A percentile compares a stretch with the other conserved stretches of the same genome.
phyloP scores from a whole-genome alignment of 2,329 filamentous ascomycete genomes.

The Lasiodiplodia citricola region DNA sequence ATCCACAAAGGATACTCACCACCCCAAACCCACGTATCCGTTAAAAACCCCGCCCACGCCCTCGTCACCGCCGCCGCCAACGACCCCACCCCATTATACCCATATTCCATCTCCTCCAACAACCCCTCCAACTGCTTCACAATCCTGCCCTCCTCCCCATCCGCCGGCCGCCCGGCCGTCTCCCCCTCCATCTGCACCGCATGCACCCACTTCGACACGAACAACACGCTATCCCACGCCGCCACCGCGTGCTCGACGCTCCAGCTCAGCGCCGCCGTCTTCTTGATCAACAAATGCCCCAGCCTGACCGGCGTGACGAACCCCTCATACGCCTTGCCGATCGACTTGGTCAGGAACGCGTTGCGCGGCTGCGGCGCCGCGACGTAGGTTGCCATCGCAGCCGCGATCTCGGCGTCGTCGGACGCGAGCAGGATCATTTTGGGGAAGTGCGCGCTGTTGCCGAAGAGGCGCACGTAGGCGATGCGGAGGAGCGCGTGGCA shows the following conservation, averaged over 20 bases:
- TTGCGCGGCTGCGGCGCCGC: conserved; percentile 34
- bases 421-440: conserved; percentile 36
- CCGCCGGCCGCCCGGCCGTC: conserved; percentile 25
- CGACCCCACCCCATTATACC: conserved; percentile 28
- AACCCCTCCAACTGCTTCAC: conserved; percentile 34
- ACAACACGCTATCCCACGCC: conserved; percentile 39
- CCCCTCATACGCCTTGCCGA: conserved; percentile 36
- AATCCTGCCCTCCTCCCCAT: conserved; percentile 34
- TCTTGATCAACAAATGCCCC: conserved; percentile 37
- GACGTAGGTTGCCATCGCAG: conserved; percentile 34
- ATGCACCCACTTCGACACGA: conserved; percentile 43
- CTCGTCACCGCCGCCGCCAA: conserved; percentile 38
- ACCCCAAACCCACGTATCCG: conserved; percentile 34
- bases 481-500: conserved; percentile 42
- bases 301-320: conserved; percentile 37
- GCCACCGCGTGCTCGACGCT: conserved; percentile 43
- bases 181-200: conserved; percentile 35
- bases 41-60: conserved; percentile 37
- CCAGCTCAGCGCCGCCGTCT: conserved; percentile 41
- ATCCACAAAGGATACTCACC: not conserved
- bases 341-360: conserved; percentile 36
- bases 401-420: conserved; percentile 34
- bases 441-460: conserved; percentile 36
- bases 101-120: conserved; percentile 34
- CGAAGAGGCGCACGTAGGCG: conserved; percentile 40